Evolutionary conservation across 345 rosid genomes (phyloP).

Genomic region (Salix purpurea): DNA sequence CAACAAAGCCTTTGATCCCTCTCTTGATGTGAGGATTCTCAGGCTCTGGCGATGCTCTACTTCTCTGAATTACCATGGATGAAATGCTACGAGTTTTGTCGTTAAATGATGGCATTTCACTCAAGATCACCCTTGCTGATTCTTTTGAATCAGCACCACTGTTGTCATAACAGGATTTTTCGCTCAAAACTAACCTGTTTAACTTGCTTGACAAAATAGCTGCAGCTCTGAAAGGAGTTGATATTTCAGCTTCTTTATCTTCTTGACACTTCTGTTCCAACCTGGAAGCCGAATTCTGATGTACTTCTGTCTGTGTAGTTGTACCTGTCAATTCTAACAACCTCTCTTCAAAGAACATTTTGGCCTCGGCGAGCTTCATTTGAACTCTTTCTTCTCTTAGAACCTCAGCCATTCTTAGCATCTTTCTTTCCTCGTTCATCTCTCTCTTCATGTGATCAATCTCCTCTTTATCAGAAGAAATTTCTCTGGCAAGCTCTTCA

Average conservation of each 20-base stretch:
- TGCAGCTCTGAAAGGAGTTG: slow-evolving; percentile 20
- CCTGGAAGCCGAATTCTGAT: slow-evolving; percentile 3
- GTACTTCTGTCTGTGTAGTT: slow-evolving; percentile 11
- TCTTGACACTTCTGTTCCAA: slow-evolving; percentile 19
- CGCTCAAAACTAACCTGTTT: slow-evolving; percentile 24
- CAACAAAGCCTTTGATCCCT: slow-evolving; percentile 87
- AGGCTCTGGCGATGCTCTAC: slow-evolving; percentile 38
- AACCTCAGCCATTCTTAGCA: slow-evolving; percentile 67
- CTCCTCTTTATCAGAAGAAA: slow-evolving; percentile 43
- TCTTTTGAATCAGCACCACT: slow-evolving; percentile 14
- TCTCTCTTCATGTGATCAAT: slow-evolving; percentile 55
- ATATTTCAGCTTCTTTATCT: slow-evolving; percentile 19
- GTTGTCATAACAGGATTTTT: slow-evolving; percentile 15
- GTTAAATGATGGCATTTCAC: slow-evolving; percentile 16
- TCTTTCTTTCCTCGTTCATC: slow-evolving; percentile 73
- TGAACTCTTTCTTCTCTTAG: slow-evolving; percentile 87
- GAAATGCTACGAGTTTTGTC: slow-evolving; percentile 17
- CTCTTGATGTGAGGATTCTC: slow-evolving; percentile 84
- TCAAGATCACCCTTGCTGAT: slow-evolving; percentile 8
- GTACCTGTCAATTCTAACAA: slow-evolving; percentile 43
- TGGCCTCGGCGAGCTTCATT: slow-evolving; percentile 82
- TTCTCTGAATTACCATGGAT: slow-evolving; percentile 24
- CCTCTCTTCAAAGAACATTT: slow-evolving; percentile 65
- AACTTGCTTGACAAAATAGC: slow-evolving; percentile 28
- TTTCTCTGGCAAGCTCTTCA: slow-evolving; percentile 55